These are phyloP conservation scores for Arctostaphylos glauca DNA, from an alignment of 148 eudicot genomes.

Conservation along the genomic window DNA sequence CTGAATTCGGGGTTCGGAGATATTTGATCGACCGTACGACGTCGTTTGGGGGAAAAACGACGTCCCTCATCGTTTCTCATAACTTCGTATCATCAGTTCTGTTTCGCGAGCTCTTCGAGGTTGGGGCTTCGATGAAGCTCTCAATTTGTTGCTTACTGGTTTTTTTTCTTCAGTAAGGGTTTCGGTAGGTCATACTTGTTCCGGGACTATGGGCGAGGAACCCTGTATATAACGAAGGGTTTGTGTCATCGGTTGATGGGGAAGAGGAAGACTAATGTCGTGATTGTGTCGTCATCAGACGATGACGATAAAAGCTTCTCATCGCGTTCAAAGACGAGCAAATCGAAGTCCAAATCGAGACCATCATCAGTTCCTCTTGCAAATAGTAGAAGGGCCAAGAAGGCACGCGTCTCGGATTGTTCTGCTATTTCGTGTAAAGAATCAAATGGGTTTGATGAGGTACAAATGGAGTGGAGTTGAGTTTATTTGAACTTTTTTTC, in stretches of 20 bases:
- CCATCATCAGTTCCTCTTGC: slow-evolving; percentile 36
- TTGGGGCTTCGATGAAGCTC: neutral
- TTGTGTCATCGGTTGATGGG: slow-evolving; percentile 31
- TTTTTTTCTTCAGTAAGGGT: neutral
- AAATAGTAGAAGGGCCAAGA: slow-evolving; percentile 34
- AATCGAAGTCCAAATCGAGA: slow-evolving; percentile 22
- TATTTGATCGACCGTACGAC: too few relatives aligned
- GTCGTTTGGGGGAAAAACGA: too few relatives aligned
- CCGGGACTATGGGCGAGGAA: slow-evolving; percentile 3
- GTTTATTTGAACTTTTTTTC: neutral
- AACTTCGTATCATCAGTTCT: neutral
- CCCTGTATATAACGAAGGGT: neutral
- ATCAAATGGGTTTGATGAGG: slow-evolving; percentile 43
- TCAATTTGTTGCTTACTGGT: neutral
- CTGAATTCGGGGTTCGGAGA: too few relatives aligned
- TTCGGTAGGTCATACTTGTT: neutral
- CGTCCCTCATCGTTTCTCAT: too few relatives aligned
- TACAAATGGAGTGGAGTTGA: slow-evolving; percentile 2
- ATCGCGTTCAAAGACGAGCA: slow-evolving; percentile 2
- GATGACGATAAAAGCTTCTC: slow-evolving; percentile 35
- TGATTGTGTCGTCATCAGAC: slow-evolving; percentile 37
- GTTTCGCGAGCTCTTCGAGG: too few relatives aligned
- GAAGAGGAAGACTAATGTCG: slow-evolving; percentile 37
- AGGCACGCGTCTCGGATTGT: slow-evolving; percentile 31
- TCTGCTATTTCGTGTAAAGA: slow-evolving; percentile 10